Percentiles rank a stretch among this genome's conserved stretches.
Evolutionary conservation across 495 filamentous ascomycete species (phyloP).

Genomic region (Penicillium atrosanguineum): DNA sequence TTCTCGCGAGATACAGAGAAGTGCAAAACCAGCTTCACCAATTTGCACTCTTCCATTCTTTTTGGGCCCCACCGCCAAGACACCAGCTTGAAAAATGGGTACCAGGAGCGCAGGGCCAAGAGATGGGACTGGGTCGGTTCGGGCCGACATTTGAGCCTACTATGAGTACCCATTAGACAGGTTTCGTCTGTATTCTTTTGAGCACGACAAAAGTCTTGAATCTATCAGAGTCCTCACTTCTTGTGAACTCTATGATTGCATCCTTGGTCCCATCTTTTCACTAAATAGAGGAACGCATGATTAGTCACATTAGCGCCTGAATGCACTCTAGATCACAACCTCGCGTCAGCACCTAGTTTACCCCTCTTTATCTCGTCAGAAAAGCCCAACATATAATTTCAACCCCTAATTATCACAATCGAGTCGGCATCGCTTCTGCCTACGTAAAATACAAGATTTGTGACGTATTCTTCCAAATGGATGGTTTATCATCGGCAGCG

Average conservation of each 20-base stretch:
- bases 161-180: neutral
- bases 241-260: conserved; percentile 2
- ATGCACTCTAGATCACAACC: conserved; percentile 9
- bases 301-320: conserved; percentile 5
- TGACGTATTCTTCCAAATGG: conserved; percentile 15
- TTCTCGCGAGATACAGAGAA: too few relatives aligned
- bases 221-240: conserved; percentile 5
- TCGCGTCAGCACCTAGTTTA: neutral
- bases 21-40: too few relatives aligned
- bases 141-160: conserved; percentile 1
- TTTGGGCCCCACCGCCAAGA: too few relatives aligned
- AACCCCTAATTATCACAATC: conserved; percentile 2
- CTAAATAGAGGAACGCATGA: conserved; percentile 2
- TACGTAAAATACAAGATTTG: conserved; percentile 2
- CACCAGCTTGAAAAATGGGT: too few relatives aligned
- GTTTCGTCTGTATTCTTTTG: neutral
- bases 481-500: conserved; percentile 12
- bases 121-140: conserved; percentile 7
- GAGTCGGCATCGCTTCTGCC: conserved; percentile 6
- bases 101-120: neutral
- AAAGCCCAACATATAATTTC: conserved; percentile 1
- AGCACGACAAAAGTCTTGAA: neutral
- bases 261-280: neutral
- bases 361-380: conserved; percentile 10
- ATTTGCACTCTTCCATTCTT: too few relatives aligned